These are phyloP conservation scores for Litsea cubeba DNA, from an alignment of 164 flowering plant genomes.

Conservation along the genomic window DNA sequence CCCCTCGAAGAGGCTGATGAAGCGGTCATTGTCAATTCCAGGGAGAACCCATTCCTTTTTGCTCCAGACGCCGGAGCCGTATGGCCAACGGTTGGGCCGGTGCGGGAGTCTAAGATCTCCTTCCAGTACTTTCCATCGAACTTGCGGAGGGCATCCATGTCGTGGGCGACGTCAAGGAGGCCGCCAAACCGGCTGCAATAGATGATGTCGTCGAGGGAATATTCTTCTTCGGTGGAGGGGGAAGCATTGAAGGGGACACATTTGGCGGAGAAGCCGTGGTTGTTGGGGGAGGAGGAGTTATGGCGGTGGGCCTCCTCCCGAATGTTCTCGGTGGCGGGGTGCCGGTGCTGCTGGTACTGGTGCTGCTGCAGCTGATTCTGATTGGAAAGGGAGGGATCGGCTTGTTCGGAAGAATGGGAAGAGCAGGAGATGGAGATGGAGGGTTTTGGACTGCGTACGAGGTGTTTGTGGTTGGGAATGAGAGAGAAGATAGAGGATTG, in stretches of 20 bases:
- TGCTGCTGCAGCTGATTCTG: not conserved
- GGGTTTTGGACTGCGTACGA: constrained; percentile 9
- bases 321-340: constrained; percentile 51
- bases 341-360: constrained; percentile 31
- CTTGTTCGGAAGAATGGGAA: constrained; percentile 1
- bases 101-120: constrained; percentile 65
- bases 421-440: constrained; percentile 8
- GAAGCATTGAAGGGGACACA: constrained; percentile 71
- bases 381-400: not conserved
- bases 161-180: constrained; percentile 81
- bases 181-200: constrained; percentile 81
- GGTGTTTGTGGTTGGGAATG: constrained; percentile 11
- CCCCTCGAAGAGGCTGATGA: constrained; percentile 74
- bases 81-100: constrained; percentile 86
- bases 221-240: constrained; percentile 50
- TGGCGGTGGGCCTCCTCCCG: constrained; percentile 69
- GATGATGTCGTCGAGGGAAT: constrained; percentile 83
- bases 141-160: constrained; percentile 54
- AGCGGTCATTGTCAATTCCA: constrained; percentile 68
- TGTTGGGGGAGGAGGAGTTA: constrained; percentile 10
- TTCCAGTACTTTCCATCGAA: constrained; percentile 75
- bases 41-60: constrained; percentile 95
- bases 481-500: constrained; percentile 18
- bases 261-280: constrained; percentile 64
- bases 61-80: constrained; percentile 87